Conservation (phyloP, 148 eudicot species). For the Mesembryanthemum crystallinum region DNA sequence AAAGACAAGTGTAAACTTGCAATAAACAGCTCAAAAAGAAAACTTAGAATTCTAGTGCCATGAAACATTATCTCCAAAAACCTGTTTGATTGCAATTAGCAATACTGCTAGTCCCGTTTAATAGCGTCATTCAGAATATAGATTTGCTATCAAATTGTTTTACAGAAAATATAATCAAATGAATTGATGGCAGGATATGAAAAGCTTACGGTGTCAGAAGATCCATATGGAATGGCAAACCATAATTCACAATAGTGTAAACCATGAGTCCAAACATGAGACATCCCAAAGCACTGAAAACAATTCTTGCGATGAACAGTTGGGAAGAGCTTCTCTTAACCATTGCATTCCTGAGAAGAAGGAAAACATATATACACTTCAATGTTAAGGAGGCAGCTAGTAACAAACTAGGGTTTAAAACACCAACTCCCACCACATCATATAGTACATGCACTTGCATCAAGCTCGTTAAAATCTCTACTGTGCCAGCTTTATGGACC, state of each 20-base stretch:
- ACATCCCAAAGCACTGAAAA: slow-evolving; percentile 55
- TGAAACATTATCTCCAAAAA: no score
- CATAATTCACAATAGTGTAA: slow-evolving; percentile 54
- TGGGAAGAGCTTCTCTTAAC: slow-evolving; percentile 40
- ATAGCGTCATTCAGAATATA: not conserved
- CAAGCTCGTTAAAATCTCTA: no score
- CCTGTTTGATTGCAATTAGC: no score
- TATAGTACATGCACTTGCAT: not conserved
- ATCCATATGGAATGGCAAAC: slow-evolving; percentile 64
- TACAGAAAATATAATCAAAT: not conserved
- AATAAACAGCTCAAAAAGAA: no score
- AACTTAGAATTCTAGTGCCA: no score
- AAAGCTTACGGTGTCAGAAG: slow-evolving; percentile 61
- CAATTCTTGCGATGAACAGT: slow-evolving; percentile 45
- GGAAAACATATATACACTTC: not conserved
- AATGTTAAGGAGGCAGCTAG: not conserved
- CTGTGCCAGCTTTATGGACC: no score
- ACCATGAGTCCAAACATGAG: slow-evolving; percentile 62
- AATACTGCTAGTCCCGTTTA: not conserved
- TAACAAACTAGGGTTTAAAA: not conserved
- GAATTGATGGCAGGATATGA: not conserved
- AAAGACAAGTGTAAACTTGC: no score
- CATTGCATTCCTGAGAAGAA: slow-evolving; percentile 41
- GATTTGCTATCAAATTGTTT: not conserved
- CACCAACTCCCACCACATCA: not conserved